These are phyloP conservation scores for Fomitopsis betulina DNA, from an alignment of 1,284 basidiomycete species.

Conservation along the genomic window DNA sequence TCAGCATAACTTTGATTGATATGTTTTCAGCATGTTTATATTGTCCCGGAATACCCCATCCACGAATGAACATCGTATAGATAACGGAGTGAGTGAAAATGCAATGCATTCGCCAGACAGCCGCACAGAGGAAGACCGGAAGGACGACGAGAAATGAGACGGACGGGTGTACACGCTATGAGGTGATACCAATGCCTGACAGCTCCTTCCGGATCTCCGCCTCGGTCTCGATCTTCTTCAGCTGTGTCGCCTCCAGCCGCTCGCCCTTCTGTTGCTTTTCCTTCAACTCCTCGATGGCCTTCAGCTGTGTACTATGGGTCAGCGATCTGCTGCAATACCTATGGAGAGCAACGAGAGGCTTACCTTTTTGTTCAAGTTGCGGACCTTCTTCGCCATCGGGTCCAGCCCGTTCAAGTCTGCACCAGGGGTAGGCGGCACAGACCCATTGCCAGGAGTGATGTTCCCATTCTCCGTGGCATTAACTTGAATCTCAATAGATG, in stretches of 20 bases:
- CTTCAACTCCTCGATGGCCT: constrained; percentile 95
- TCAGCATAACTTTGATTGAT: background rate
- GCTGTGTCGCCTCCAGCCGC: constrained; percentile 86
- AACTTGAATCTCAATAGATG: constrained; percentile 32
- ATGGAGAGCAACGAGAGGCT: background rate
- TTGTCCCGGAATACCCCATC: background rate
- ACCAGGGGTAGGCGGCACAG: constrained; percentile 54
- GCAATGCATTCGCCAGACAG: background rate
- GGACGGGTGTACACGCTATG: constrained; percentile 10
- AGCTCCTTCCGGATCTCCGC: constrained; percentile 82
- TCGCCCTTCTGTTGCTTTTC: constrained; percentile 85
- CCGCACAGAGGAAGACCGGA: background rate
- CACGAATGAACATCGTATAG: background rate
- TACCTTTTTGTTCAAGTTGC: constrained; percentile 91
- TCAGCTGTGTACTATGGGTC: constrained; percentile 53
- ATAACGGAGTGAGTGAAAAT: background rate
- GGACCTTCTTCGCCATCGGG: constrained; percentile 83
- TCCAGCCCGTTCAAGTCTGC: constrained; percentile 59
- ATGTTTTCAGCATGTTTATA: background rate
- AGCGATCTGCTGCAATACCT: constrained; percentile 3
- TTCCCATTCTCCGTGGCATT: constrained; percentile 23
- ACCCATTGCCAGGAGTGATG: constrained; percentile 26
- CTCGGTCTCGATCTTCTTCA: constrained; percentile 94
- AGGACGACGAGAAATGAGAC: background rate
- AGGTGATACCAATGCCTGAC: constrained; percentile 33